Evolutionary conservation across 129 eudicot genomes (phyloP).

Genomic region (Lactuca saligna): DNA sequence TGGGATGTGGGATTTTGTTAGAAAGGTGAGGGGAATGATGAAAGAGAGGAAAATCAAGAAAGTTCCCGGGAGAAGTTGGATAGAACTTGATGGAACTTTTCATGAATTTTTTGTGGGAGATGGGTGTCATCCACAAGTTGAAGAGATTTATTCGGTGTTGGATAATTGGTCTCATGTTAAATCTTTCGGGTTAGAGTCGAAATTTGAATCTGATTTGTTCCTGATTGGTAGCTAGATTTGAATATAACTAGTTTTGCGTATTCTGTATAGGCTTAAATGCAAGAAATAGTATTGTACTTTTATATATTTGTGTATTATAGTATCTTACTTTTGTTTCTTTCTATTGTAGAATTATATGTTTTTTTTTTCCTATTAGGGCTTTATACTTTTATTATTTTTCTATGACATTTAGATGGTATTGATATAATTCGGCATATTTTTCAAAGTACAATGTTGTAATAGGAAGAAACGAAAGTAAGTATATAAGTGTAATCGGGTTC

Average conservation of each 20-base stretch:
- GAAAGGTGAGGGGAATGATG: slow-evolving; percentile 51
- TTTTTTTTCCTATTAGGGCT: too few species aligned
- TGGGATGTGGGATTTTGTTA: slow-evolving; percentile 68
- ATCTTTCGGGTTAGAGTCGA: slow-evolving; percentile 15
- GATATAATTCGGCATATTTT: too few species aligned
- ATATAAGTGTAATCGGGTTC: too few species aligned
- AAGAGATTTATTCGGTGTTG: slow-evolving; percentile 47
- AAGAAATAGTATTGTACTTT: background rate
- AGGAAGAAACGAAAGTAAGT: too few species aligned
- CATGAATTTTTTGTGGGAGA: slow-evolving; percentile 64
- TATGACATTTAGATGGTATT: too few species aligned
- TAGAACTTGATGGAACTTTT: slow-evolving; percentile 58
- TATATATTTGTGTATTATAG: background rate
- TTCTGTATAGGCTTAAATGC: slow-evolving; percentile 4
- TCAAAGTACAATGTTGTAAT: too few species aligned
- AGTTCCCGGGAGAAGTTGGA: slow-evolving; percentile 63
- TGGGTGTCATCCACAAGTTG: slow-evolving; percentile 45
- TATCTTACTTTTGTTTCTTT: background rate
- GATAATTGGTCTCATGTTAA: slow-evolving; percentile 29
- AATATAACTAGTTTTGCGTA: slow-evolving; percentile 12
- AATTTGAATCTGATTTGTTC: slow-evolving; percentile 25
- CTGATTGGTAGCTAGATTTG: slow-evolving; percentile 17
- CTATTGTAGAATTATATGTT: too few species aligned
- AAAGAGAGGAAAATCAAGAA: slow-evolving; percentile 47
- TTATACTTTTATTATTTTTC: too few species aligned